Evolutionary conservation across 2,329 filamentous ascomycete species (phyloP).

Genomic region (Aspergillus spinulosporus): DNA sequence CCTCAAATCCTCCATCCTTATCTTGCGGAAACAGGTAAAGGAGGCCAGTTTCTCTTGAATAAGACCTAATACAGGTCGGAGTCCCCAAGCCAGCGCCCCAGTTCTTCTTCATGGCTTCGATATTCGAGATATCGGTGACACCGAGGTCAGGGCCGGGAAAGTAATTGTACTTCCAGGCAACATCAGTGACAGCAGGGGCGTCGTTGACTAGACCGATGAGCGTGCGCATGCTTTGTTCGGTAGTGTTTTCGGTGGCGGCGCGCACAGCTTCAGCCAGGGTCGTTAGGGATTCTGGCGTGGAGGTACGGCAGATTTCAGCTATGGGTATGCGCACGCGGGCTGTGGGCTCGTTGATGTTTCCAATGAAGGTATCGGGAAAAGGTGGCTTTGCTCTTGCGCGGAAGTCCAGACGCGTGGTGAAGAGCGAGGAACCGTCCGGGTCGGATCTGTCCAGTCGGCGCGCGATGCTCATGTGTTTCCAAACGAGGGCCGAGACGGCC

Average conservation of each 20-base stretch:
- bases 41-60: slow-evolving; percentile 10
- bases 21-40: slow-evolving; percentile 12
- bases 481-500: slow-evolving; percentile 10
- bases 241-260: slow-evolving; percentile 6
- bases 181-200: slow-evolving; percentile 8
- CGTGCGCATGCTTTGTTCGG: slow-evolving; percentile 4
- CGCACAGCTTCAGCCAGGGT: slow-evolving; percentile 12
- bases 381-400: slow-evolving; percentile 8
- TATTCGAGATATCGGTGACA: slow-evolving; percentile 10
- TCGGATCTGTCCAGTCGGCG: not conserved
- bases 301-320: not conserved
- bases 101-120: slow-evolving; percentile 4
- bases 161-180: slow-evolving; percentile 12
- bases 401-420: slow-evolving; percentile 12
- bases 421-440: slow-evolving; percentile 7
- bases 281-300: slow-evolving; percentile 4
- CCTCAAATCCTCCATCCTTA: slow-evolving; percentile 10
- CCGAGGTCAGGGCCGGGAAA: slow-evolving; percentile 11
- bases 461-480: slow-evolving; percentile 14
- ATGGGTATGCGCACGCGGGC: slow-evolving; percentile 10
- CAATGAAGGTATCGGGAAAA: slow-evolving; percentile 7
- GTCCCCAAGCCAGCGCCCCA: slow-evolving; percentile 5
- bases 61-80: not conserved
- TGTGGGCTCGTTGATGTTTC: slow-evolving; percentile 14
- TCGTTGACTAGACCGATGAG: slow-evolving; percentile 10